phyloP scores from a whole-genome alignment of 345 rosid species.

The Brassica juncea region DNA sequence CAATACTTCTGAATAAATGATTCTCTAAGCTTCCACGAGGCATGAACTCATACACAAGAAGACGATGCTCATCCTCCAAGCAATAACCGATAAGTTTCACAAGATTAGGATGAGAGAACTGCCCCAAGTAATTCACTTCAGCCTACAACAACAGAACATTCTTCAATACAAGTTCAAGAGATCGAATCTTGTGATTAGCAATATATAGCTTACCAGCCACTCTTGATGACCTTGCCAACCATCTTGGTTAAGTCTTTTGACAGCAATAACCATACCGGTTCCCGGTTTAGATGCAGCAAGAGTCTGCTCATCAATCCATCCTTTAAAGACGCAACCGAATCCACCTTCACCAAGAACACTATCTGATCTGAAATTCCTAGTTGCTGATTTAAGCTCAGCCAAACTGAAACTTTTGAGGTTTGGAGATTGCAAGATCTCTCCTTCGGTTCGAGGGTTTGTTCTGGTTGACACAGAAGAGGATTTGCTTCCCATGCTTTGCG shows the following conservation, averaged over 20 bases:
- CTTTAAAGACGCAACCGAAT: conserved; percentile 83
- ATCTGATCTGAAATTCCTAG: conserved; percentile 78
- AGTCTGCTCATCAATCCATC: conserved; percentile 73
- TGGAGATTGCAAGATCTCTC: conserved; percentile 68
- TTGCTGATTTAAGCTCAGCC: conserved; percentile 64
- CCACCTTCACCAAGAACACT: conserved; percentile 91
- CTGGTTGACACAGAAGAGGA: conserved; percentile 49
- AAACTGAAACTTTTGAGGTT: conserved; percentile 65
- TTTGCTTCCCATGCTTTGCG: conserved; percentile 51
- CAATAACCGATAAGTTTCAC: conserved; percentile 77
- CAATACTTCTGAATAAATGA: conserved; percentile 73
- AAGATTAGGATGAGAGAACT: conserved; percentile 67
- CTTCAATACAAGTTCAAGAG: not conserved
- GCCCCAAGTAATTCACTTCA: conserved; percentile 77
- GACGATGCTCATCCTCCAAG: conserved; percentile 81
- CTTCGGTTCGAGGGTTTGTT: conserved; percentile 64
- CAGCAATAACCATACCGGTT: conserved; percentile 75
- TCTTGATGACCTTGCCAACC: conserved; percentile 82
- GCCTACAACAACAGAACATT: conserved; percentile 45
- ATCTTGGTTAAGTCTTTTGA: conserved; percentile 69
- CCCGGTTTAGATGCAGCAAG: conserved; percentile 64
- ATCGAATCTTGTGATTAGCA: not conserved
- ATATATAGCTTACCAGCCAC: conserved; percentile 55
- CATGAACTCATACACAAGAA: conserved; percentile 86
- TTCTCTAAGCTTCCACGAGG: conserved; percentile 88